These are phyloP conservation scores for Panus rudis DNA, from an alignment of 768 basidiomycete genomes.

Conservation along the genomic window DNA sequence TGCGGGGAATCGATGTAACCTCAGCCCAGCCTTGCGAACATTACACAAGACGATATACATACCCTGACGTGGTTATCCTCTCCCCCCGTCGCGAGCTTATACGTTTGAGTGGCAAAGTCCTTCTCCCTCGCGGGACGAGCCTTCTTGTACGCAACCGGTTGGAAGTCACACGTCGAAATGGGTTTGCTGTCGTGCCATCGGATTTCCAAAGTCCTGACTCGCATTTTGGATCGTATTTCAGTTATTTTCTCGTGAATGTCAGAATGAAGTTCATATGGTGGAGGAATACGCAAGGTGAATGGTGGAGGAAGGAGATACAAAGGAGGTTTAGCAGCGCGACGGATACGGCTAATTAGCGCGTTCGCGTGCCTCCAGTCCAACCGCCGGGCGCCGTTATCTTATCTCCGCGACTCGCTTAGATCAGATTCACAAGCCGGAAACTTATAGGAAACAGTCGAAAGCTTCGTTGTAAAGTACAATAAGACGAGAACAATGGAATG, in stretches of 20 bases:
- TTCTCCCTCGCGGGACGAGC: constrained; percentile 57
- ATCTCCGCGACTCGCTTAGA: too few relatives aligned
- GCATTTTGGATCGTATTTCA: constrained; percentile 44
- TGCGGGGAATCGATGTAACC: neutral
- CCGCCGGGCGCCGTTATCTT: too few relatives aligned
- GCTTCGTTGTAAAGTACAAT: too few relatives aligned
- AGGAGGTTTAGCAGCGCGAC: too few relatives aligned
- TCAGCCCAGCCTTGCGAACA: neutral
- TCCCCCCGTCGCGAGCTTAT: constrained; percentile 89
- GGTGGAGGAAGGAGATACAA: too few relatives aligned
- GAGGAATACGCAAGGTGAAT: too few relatives aligned
- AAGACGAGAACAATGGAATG: too few relatives aligned
- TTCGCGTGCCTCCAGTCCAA: too few relatives aligned
- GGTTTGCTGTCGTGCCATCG: constrained; percentile 95
- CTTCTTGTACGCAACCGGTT: constrained; percentile 76
- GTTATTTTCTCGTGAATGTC: too few relatives aligned
- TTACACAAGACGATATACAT: constrained; percentile 29
- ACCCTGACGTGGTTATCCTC: constrained; percentile 97
- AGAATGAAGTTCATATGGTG: constrained; percentile 4
- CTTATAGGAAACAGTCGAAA: too few relatives aligned
- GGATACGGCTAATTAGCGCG: too few relatives aligned
- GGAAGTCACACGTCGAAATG: constrained; percentile 96
- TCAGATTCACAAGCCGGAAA: too few relatives aligned
- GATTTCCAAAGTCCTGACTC: constrained; percentile 87
- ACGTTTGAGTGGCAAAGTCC: constrained; percentile 63